phyloP scores from a whole-genome alignment of 2,329 filamentous ascomycete species.

The Aspergillus versicolor region DNA sequence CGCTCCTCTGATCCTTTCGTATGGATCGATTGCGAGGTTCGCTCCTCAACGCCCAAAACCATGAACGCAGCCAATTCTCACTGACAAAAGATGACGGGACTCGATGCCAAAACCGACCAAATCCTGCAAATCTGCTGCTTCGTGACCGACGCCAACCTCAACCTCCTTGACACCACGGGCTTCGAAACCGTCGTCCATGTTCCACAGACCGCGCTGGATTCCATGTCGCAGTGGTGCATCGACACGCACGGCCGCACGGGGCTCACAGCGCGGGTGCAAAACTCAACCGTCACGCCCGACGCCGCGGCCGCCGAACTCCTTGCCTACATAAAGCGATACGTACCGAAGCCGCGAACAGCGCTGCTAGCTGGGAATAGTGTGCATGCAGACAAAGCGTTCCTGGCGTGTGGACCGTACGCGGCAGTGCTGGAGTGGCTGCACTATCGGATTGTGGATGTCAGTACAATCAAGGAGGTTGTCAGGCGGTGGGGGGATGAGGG shows the following conservation, averaged over 20 bases:
- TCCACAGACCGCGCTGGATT: slow-evolving; percentile 64
- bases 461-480: slow-evolving; percentile 85
- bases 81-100: slow-evolving; percentile 76
- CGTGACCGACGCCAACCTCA: slow-evolving; percentile 77
- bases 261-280: slow-evolving; percentile 71
- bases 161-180: slow-evolving; percentile 71
- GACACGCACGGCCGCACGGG: slow-evolving; percentile 77
- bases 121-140: slow-evolving; percentile 93
- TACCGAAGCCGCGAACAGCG: slow-evolving; percentile 66
- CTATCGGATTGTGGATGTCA: slow-evolving; percentile 90
- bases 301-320: slow-evolving; percentile 72
- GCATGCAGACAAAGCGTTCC: slow-evolving; percentile 82
- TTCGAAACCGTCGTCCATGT: slow-evolving; percentile 81
- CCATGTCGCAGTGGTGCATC: slow-evolving; percentile 89
- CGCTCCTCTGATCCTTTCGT: slow-evolving; percentile 67
- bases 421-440: slow-evolving; percentile 74
- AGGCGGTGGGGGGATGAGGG: slow-evolving; percentile 72
- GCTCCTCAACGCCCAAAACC: slow-evolving; percentile 1
- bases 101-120: slow-evolving; percentile 73
- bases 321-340: slow-evolving; percentile 70
- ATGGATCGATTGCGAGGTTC: slow-evolving; percentile 79
- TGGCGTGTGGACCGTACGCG: slow-evolving; percentile 71
- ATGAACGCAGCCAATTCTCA: background rate
- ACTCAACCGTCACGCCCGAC: slow-evolving; percentile 69
- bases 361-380: slow-evolving; percentile 90